Percentiles rank a stretch among this genome's conserved stretches.
phyloP scores from a whole-genome alignment of 2,329 filamentous ascomycete genomes.

The Scorias spongiosa region DNA sequence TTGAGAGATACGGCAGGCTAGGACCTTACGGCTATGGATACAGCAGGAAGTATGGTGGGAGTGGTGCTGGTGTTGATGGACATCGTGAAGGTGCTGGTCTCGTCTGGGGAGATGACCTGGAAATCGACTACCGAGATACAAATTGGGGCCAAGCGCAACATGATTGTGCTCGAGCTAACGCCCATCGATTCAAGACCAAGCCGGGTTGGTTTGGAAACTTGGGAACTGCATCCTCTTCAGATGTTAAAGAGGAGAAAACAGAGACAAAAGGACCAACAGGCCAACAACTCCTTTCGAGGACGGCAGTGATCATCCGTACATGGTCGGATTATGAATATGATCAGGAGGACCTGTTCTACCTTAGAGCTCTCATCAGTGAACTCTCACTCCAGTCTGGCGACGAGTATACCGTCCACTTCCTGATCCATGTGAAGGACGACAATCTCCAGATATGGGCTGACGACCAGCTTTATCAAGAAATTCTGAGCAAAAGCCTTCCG shows the following conservation, averaged over 20 bases:
- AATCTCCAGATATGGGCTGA: slow-evolving; percentile 71
- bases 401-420: slow-evolving; percentile 69
- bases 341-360: slow-evolving; percentile 65
- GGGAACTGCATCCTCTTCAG: slow-evolving; percentile 9
- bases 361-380: slow-evolving; percentile 69
- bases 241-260: slow-evolving; percentile 7
- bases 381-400: slow-evolving; percentile 62
- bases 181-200: slow-evolving; percentile 45
- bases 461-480: slow-evolving; percentile 52
- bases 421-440: slow-evolving; percentile 71
- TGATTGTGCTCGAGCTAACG: slow-evolving; percentile 57
- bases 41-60: slow-evolving; percentile 59
- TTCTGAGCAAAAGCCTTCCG: slow-evolving; percentile 37
- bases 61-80: slow-evolving; percentile 71
- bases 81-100: slow-evolving; percentile 66
- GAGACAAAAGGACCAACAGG: slow-evolving; percentile 6
- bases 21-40: slow-evolving; percentile 88
- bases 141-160: slow-evolving; percentile 68
- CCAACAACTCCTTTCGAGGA: slow-evolving; percentile 37
- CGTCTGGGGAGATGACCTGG: slow-evolving; percentile 56
- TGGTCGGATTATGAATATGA: slow-evolving; percentile 71
- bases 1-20: slow-evolving; percentile 76
- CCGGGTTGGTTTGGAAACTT: slow-evolving; percentile 24
- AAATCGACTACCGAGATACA: slow-evolving; percentile 62
- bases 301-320: slow-evolving; percentile 65